These are phyloP conservation scores for Panicum hallii DNA, from an alignment of 202 grass and related monocot species.

Conservation along the genomic window DNA sequence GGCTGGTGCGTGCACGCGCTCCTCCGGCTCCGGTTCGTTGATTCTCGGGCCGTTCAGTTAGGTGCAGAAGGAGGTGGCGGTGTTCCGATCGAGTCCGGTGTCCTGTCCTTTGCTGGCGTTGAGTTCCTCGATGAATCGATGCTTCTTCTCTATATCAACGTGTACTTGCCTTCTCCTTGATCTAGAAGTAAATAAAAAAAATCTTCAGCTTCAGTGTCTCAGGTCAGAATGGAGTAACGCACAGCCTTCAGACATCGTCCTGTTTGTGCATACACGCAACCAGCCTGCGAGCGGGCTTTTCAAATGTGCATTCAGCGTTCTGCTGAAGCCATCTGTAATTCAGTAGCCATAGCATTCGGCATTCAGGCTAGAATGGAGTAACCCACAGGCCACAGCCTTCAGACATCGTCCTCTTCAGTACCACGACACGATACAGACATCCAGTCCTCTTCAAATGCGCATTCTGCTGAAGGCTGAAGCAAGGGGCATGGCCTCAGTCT, in stretches of 20 bases:
- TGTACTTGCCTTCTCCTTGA: constrained; percentile 30
- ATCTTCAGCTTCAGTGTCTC: neutral
- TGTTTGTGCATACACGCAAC: too few relatives aligned
- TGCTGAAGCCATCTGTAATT: too few relatives aligned
- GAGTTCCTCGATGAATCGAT: constrained; percentile 30
- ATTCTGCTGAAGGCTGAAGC: neutral
- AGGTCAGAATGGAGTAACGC: neutral
- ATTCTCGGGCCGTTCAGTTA: constrained; percentile 26
- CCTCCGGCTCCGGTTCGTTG: neutral
- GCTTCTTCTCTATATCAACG: neutral
- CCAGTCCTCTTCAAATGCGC: neutral
- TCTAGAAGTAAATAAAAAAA: constrained; percentile 50
- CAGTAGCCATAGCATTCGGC: neutral
- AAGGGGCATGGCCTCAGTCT: neutral
- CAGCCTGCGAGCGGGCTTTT: too few relatives aligned
- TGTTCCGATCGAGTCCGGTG: neutral
- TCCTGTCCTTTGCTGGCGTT: constrained; percentile 15
- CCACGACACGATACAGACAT: neutral
- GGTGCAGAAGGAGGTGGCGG: constrained; percentile 20
- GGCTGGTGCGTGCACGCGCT: neutral
- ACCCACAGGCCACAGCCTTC: neutral
- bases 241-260: neutral
- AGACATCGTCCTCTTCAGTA: neutral
- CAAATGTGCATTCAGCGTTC: neutral
- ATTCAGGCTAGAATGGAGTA: too few relatives aligned